Evolutionary conservation across 2,329 filamentous ascomycete species (phyloP).

Genomic region (Aspergillus vadensis): DNA sequence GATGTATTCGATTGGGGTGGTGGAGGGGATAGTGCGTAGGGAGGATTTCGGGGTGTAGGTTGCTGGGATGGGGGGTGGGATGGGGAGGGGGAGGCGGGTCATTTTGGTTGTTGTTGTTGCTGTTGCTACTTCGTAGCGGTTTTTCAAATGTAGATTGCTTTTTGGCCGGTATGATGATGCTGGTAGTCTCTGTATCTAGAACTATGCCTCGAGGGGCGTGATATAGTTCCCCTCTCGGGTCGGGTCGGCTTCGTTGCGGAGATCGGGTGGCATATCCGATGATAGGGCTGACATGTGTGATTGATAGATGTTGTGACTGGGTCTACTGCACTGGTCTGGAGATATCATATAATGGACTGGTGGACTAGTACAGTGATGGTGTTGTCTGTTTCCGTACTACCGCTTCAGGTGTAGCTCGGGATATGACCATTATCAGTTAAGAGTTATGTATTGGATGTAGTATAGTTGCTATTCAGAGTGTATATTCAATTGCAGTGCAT

Average conservation of each 20-base stretch:
- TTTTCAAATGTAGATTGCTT: background rate
- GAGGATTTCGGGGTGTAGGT: constrained; percentile 12
- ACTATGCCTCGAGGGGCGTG: background rate
- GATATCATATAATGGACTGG: background rate
- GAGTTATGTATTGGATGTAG: no score
- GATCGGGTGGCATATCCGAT: background rate
- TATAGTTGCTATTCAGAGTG: no score
- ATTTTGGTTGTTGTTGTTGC: background rate
- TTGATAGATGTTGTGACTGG: background rate
- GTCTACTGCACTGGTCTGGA: background rate
- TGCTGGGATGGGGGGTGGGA: constrained; percentile 10
- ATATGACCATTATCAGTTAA: no score
- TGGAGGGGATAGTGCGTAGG: constrained; percentile 28
- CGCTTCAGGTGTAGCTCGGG: no score
- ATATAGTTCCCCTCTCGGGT: background rate
- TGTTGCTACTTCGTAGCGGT: no score
- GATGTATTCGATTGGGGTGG: constrained; percentile 31
- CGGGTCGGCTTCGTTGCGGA: background rate
- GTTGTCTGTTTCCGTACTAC: no score
- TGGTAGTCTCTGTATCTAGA: background rate
- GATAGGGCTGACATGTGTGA: background rate
- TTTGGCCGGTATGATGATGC: background rate
- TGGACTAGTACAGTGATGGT: no score
- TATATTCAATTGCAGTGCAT: no score
- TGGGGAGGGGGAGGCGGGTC: constrained; percentile 12